Evolutionary conservation across 768 basidiomycete species (phyloP).

Genomic region (Panellus pusillus): DNA sequence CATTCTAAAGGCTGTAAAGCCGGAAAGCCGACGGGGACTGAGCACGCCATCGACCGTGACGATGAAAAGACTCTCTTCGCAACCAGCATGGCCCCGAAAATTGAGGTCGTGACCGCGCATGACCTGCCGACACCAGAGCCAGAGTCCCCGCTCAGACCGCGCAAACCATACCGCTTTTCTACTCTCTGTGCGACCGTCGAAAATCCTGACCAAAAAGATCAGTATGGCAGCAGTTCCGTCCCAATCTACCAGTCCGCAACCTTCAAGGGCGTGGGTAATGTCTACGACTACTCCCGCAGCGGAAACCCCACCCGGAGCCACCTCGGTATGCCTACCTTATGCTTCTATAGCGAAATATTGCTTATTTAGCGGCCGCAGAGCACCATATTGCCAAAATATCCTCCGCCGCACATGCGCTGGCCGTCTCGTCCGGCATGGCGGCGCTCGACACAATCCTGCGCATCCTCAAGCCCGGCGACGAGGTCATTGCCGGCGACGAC

Average conservation of each 20-base stretch:
- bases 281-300: slow-evolving; percentile 92
- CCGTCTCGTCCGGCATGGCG: slow-evolving; percentile 97
- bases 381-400: slow-evolving; percentile 98
- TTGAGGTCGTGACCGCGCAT: slow-evolving; percentile 38
- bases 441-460: slow-evolving; percentile 94
- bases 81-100: slow-evolving; percentile 34
- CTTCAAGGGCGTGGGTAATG: slow-evolving; percentile 89
- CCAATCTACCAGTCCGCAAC: slow-evolving; percentile 99
- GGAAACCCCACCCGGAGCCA: slow-evolving; percentile 97
- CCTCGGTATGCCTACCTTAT: slow-evolving; percentile 58
- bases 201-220: slow-evolving; percentile 89
- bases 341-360: not conserved
- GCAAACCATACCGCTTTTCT: slow-evolving; percentile 85
- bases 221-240: slow-evolving; percentile 90
- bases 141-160: slow-evolving; percentile 65
- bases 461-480: slow-evolving; percentile 91
- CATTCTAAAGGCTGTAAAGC: too few relatives aligned
- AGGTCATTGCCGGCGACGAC: slow-evolving; percentile 95
- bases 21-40: not conserved
- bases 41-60: slow-evolving; percentile 8
- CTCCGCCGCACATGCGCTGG: slow-evolving; percentile 84
- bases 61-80: not conserved
- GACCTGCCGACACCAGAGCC: slow-evolving; percentile 82
- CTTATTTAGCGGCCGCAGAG: slow-evolving; percentile 49
- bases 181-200: slow-evolving; percentile 91